phyloP scores from a whole-genome alignment of 495 filamentous ascomycete species.

The Penicillium arizonense region DNA sequence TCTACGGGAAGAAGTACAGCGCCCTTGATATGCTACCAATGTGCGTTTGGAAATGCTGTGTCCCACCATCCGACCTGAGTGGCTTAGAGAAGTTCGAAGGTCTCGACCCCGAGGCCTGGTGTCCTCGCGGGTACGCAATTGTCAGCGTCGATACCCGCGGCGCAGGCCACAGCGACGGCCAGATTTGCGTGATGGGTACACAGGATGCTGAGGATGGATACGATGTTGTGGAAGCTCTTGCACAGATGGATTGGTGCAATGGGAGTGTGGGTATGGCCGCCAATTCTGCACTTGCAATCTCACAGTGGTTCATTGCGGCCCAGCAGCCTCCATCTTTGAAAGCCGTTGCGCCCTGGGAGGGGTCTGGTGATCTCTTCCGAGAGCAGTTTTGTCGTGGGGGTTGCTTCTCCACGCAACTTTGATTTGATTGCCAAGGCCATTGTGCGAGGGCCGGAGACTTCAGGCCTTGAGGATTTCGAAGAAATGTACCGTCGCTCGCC shows the following conservation, averaged over 20 bases:
- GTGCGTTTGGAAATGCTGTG: conserved; percentile 23
- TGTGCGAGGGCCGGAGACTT: conserved; percentile 19
- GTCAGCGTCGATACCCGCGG: conserved; percentile 46
- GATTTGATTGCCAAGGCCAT: conserved; percentile 30
- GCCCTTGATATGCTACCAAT: conserved; percentile 25
- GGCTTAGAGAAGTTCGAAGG: conserved; percentile 46
- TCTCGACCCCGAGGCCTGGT: conserved; percentile 42
- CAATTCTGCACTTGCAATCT: conserved; percentile 37
- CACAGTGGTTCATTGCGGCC: conserved; percentile 42
- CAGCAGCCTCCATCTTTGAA: conserved; percentile 38
- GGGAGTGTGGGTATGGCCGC: conserved; percentile 45
- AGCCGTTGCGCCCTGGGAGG: conserved; percentile 49
- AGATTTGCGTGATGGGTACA: conserved; percentile 38
- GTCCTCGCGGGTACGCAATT: conserved; percentile 40
- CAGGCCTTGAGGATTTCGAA: conserved; percentile 29
- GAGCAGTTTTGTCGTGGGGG: conserved; percentile 38
- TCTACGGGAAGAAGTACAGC: conserved; percentile 38
- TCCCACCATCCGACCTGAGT: conserved; percentile 19
- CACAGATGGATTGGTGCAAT: conserved; percentile 42
- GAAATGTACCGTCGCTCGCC: conserved; percentile 29
- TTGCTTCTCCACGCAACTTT: conserved; percentile 25
- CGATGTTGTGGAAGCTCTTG: conserved; percentile 43
- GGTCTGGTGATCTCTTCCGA: conserved; percentile 42
- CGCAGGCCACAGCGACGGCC: conserved; percentile 35
- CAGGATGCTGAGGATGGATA: conserved; percentile 45